Evolutionary conservation across 2,329 filamentous ascomycete species (phyloP), one percentile per base, ranked within the genome.

Genomic region (Penicillium digitatum): DNA sequence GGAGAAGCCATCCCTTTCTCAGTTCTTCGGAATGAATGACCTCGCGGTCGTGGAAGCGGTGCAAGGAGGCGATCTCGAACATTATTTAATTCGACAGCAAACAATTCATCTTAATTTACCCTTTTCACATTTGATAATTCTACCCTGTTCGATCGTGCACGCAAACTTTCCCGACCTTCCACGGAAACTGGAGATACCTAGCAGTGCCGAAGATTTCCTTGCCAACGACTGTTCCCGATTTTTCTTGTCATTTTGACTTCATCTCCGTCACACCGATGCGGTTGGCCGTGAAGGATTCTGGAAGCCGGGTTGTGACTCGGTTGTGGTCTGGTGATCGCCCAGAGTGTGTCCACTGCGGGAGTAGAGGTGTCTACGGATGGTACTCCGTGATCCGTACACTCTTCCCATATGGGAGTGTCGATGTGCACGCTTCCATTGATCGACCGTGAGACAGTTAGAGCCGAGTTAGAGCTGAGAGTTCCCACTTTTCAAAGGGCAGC

Each of bases 41-140:
- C 54, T 56, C 48, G 45, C 42, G 48, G 55, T 48, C 49, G 39
- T 62, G 55, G 60, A 49, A 57, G 57, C 51, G 59, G 50, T 55
- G 52, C 53, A 55, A 50, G 57, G 57, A 48, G 48, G 48, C 54
- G 54, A 45, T 54, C 59, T 51, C 52, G 39, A 54, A 55, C 52
- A 55, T 54, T 3, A 31, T 29, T 34, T 51, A 55, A 44, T 55
- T 51, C 3, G n/a, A 51, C 51, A 55, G 40, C 52, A 55, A 50
- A 51, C 39, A 54, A 32, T 32, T 24, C 6, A 16, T 11, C 10
- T n/a, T n/a, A 18, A n/a, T 26, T 39, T 31, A 31, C 18, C 20
- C 18, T 5, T 22, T 29, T 22, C 4, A 20, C 18, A 20, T 22
- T 38, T 18, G 35, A 32, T 27, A 20, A 8, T 24, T 44, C 20